These are phyloP conservation scores for Paraphoma sp. DNA, from an alignment of 2,329 filamentous ascomycete genomes.

Conservation along the genomic window DNA sequence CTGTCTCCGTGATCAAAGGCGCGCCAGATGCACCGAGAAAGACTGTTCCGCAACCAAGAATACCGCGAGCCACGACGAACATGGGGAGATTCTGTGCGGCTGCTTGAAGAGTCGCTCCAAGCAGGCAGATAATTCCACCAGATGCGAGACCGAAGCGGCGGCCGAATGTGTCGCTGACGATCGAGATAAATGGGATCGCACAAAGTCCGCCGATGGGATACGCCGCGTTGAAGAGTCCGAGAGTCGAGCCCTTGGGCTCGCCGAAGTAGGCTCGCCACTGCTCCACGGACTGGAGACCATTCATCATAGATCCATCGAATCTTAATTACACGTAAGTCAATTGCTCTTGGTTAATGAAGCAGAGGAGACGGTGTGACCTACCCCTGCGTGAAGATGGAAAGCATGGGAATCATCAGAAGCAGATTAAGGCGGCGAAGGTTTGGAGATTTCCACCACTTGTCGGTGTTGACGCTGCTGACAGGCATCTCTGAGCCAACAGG, in stretches of 20 bases:
- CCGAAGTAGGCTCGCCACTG: conserved; percentile 20
- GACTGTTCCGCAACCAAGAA: conserved; percentile 54
- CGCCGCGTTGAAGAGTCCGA: conserved; percentile 20
- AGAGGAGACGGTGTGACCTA: neutral
- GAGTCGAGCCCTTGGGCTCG: conserved; percentile 15
- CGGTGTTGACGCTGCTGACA: neutral
- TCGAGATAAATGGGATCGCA: conserved; percentile 12
- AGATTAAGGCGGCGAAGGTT: neutral
- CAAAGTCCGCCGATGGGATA: conserved; percentile 15
- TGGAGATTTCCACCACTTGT: neutral
- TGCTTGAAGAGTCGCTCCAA: conserved; percentile 57
- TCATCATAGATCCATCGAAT: conserved; percentile 51
- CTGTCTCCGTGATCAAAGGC: conserved; percentile 62
- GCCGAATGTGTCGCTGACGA: conserved; percentile 14
- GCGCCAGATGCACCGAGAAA: conserved; percentile 59
- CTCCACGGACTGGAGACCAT: conserved; percentile 49
- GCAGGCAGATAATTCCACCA: conserved; percentile 51
- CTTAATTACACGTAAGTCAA: conserved; percentile 10
- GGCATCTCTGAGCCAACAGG: neutral
- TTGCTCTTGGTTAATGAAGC: neutral
- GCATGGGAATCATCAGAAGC: neutral
- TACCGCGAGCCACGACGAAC: conserved; percentile 56
- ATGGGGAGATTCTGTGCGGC: conserved; percentile 48
- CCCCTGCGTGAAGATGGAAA: conserved; percentile 1
- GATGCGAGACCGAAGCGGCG: conserved; percentile 10